A percentile compares a stretch with the other conserved stretches of the same genome.
Conservation (phyloP, 2,329 filamentous ascomycete species). For the Phialocephala subalpina region DNA sequence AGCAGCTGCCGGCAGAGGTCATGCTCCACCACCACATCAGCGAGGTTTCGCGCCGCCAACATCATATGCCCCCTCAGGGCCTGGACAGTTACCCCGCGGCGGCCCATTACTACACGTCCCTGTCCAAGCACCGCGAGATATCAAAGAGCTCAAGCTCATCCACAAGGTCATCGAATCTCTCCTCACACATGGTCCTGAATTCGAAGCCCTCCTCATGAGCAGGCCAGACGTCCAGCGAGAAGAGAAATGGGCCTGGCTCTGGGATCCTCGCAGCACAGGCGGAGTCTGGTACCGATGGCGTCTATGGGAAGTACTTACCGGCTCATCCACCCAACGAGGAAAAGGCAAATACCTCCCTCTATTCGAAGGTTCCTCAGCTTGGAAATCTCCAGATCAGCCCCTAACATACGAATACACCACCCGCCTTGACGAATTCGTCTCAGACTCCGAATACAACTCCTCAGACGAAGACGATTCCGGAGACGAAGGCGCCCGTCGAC, state of each 20-base stretch:
- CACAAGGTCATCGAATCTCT: constrained; percentile 87
- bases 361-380: constrained; percentile 80
- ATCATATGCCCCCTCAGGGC: constrained; percentile 64
- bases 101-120: constrained; percentile 68
- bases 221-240: constrained; percentile 83
- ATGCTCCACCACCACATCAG: constrained; percentile 57
- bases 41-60: constrained; percentile 79
- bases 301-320: constrained; percentile 85
- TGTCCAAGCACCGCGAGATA: constrained; percentile 78
- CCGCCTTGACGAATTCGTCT: constrained; percentile 78
- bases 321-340: constrained; percentile 55
- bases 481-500: constrained; percentile 51
- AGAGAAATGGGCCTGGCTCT: constrained; percentile 94
- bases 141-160: constrained; percentile 82
- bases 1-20: constrained; percentile 53
- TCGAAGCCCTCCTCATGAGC: constrained; percentile 92
- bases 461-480: constrained; percentile 82
- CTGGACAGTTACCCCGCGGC: constrained; percentile 45
- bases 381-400: constrained; percentile 76
- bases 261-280: constrained; percentile 80
- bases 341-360: constrained; percentile 67
- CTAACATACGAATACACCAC: constrained; percentile 86
- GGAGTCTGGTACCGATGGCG: constrained; percentile 95
- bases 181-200: constrained; percentile 81
- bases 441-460: constrained; percentile 85